Base-by-base conservation (phyloP, 192 early-diverging fungal species). In the Gaertneriomyces sp. region DNA sequence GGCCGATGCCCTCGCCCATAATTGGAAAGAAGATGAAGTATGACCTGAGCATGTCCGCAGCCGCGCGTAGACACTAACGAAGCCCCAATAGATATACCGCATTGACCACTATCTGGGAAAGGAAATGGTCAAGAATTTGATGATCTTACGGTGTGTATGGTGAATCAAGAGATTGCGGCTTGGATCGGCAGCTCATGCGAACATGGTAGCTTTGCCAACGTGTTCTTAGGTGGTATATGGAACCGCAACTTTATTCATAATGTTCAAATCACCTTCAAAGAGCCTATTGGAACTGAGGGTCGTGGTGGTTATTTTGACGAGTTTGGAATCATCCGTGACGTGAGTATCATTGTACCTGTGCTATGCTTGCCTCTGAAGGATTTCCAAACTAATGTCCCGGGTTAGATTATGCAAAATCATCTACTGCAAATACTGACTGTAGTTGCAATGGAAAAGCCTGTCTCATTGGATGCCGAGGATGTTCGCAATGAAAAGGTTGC, bases 61-160 rank as follows among this genome's bases (percentile, higher is more conserved):
- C n/a, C 44, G 46, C 41, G 43, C n/a, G 38, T 39, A 54, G 16
- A 47, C 19, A 39, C 53, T 41, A 17, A 42, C 53, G 61, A 5
- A 4, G 12, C 19, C 49, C 3, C 38, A 11, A n/a, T 60, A 92
- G 89, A 92, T 96, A 56, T 97, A 93, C 83, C 90, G 96, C 58
- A 98, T 98, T 67, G 96, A 98, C 74, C 96, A 98, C 75, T 98
- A 98, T 67, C 86, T 98, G 42, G 96, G 96, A 63, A 98, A 98
- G 75, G 96, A 98, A 71, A 98, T 98, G 96, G 94, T 98, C 67
- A 98, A 98, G 79, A 96, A 96, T 73, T 76, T 98, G 56, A 90
- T 95, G 84, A 88, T 91, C 7, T 67, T 98, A 60, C 86, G 95
- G 42, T 81, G 17, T 12, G 63, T 39, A 60, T 63, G 53, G 9